Conservation (phyloP, 75 land plant genomes). For the Pinus tabuliformis region DNA sequence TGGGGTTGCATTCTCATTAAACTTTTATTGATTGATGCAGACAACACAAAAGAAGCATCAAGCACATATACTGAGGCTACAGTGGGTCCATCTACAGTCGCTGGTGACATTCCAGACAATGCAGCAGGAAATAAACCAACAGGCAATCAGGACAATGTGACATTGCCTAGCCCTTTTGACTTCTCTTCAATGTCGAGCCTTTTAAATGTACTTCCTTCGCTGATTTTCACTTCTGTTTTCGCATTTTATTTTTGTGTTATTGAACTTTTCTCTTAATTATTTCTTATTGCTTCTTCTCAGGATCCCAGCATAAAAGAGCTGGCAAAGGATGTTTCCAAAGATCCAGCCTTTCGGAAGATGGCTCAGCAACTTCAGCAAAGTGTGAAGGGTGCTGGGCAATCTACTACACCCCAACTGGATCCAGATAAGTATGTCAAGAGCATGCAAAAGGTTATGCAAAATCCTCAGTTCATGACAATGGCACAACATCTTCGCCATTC, state of each 20-base stretch:
- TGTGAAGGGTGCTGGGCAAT: conserved; percentile 29
- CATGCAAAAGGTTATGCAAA: conserved; percentile 56
- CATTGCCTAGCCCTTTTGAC: conserved; percentile 7
- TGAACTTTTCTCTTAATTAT: neutral
- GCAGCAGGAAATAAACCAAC: neutral
- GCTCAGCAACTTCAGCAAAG: conserved; percentile 48
- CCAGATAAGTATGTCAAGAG: conserved; percentile 37
- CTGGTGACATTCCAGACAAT: neutral
- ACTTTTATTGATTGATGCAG: neutral
- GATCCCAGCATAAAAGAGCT: conserved; percentile 57
- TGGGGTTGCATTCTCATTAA: neutral
- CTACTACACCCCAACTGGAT: conserved; percentile 33
- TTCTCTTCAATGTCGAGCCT: neutral
- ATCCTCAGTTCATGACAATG: conserved; percentile 54
- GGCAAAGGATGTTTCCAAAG: conserved; percentile 56
- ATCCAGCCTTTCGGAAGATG: conserved; percentile 39
- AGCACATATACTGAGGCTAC: neutral
- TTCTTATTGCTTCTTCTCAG: conserved; percentile 13
- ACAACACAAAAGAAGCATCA: neutral
- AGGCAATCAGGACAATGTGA: neutral
- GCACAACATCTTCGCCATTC: conserved; percentile 42
- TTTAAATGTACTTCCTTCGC: conserved; percentile 3
- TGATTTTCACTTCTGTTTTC: neutral
- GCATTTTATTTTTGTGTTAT: neutral
- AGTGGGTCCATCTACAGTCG: neutral